Base-by-base conservation (phyloP, 2,329 filamentous ascomycete species). In the Saccharata proteae region DNA sequence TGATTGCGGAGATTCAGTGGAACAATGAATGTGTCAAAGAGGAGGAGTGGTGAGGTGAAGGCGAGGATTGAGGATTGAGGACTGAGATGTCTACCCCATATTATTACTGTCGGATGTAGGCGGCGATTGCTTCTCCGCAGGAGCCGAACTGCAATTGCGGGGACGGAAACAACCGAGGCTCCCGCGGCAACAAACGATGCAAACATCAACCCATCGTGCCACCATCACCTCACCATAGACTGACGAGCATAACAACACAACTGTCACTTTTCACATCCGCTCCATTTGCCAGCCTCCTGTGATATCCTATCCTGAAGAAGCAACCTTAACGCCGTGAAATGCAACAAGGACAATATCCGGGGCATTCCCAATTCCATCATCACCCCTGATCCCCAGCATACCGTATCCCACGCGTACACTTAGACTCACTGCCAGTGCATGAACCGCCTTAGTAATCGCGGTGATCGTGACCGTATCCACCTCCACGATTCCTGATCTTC, bases 401-500 rank as follows among this genome's bases (percentile, higher is more conserved):
- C n/a, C n/a, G n/a, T n/a, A n/a, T n/a, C n/a, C n/a, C n/a, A n/a
- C n/a, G n/a, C n/a, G n/a, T n/a, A n/a, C n/a, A n/a, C n/a, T n/a
- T n/a, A n/a, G n/a, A n/a, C n/a, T n/a, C n/a, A n/a, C n/a, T n/a
- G n/a, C n/a, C n/a, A n/a, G n/a, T n/a, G n/a, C n/a, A n/a, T n/a
- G n/a, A n/a, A n/a, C n/a, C n/a, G n/a, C n/a, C n/a, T n/a, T n/a
- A n/a, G n/a, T n/a, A n/a, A n/a, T n/a, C n/a, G n/a, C n/a, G n/a
- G n/a, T n/a, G n/a, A n/a, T n/a, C n/a, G n/a, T n/a, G n/a, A n/a
- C 30, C 32, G 12, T 35, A 35, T 4, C 32, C 32, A 7, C 32
- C 32, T 2, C 28, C 28, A 17, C 19, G 12, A 16, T 30, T 35
- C 34, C 44, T 44, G 26, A 53, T 52, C 45, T 61, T 65, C 38